Percentiles rank a stretch among this genome's conserved stretches.
Conservation (phyloP, 2,329 filamentous ascomycete species). For the Colletotrichum graminicola region DNA sequence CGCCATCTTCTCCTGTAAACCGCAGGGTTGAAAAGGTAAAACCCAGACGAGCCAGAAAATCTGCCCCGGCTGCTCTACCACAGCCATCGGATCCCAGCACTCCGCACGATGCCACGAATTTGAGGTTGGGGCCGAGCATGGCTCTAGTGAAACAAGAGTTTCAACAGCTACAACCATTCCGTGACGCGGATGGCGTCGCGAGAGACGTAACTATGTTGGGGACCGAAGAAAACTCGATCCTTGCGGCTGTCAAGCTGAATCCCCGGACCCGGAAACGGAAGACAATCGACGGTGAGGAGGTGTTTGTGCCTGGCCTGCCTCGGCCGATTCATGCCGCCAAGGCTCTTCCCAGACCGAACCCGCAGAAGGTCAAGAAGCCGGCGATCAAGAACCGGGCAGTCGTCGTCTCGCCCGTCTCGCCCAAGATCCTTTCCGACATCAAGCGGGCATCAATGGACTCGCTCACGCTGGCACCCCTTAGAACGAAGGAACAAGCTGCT, state of each 20-base stretch:
- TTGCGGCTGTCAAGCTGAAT: constrained; percentile 63
- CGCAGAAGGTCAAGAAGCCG: not conserved
- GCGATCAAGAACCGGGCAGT: constrained; percentile 18
- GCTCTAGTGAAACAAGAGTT: not conserved
- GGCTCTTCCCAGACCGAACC: constrained; percentile 45
- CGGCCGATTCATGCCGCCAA: constrained; percentile 31
- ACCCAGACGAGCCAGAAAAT: constrained; percentile 54
- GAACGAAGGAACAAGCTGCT: not conserved
- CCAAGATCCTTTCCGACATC: constrained; percentile 35
- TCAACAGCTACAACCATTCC: not conserved
- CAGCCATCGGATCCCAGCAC: not conserved
- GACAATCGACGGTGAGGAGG: constrained; percentile 55
- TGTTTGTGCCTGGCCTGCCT: constrained; percentile 19
- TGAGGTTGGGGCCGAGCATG: not conserved
- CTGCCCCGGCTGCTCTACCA: constrained; percentile 53
- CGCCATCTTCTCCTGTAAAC: not conserved
- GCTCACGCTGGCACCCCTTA: constrained; percentile 23
- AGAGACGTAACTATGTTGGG: constrained; percentile 21
- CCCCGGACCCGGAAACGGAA: constrained; percentile 62
- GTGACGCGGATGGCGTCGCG: not conserved
- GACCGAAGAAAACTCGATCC: constrained; percentile 56
- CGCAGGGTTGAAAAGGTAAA: constrained; percentile 41
- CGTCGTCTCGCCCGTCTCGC: constrained; percentile 19
- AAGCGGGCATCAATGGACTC: constrained; percentile 19
- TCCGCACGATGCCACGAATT: not conserved